Conservation (phyloP, 2,329 filamentous ascomycete genomes). For the Paraphoma chrysanthemicola region DNA sequence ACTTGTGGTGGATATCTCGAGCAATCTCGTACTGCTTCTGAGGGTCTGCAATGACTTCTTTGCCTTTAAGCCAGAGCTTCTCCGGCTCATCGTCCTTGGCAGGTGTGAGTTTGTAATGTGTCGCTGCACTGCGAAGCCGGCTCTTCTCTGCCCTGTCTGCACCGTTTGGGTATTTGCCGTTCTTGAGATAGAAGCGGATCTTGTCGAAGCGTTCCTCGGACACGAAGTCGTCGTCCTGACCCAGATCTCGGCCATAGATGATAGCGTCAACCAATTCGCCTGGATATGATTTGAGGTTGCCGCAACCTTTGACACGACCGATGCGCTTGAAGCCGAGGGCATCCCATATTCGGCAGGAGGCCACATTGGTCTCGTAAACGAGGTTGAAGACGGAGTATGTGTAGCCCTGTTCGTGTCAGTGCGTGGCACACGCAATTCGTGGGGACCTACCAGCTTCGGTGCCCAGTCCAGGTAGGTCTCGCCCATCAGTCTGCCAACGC, state of each 20-base stretch:
- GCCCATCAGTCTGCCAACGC: constrained; percentile 60
- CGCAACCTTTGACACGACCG: constrained; percentile 70
- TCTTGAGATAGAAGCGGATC: constrained; percentile 96
- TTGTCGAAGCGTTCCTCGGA: constrained; percentile 98
- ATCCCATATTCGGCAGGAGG: constrained; percentile 90
- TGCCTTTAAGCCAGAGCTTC: constrained; percentile 94
- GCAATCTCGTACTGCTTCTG: constrained; percentile 91
- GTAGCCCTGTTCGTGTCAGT: constrained; percentile 66
- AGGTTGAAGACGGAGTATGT: constrained; percentile 94
- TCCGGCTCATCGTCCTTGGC: constrained; percentile 52
- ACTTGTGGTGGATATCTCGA: constrained; percentile 72
- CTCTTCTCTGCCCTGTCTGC: constrained; percentile 96
- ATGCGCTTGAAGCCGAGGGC: constrained; percentile 91
- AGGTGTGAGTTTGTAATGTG: constrained; percentile 84
- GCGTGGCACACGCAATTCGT: no score
- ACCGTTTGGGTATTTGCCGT: constrained; percentile 89
- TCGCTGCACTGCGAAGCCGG: constrained; percentile 88
- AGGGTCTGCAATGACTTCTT: constrained; percentile 93
- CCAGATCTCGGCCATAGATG: constrained; percentile 67
- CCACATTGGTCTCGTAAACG: constrained; percentile 92
- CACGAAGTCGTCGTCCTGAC: constrained; percentile 78
- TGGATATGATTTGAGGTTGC: constrained; percentile 57
- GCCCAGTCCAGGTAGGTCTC: constrained; percentile 61
- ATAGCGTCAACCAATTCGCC: constrained; percentile 58
- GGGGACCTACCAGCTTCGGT: constrained; percentile 52